A percentile compares a stretch with the other conserved stretches of the same genome.
phyloP scores from a whole-genome alignment of 768 basidiomycete species.

The Termitomyces sp. region DNA sequence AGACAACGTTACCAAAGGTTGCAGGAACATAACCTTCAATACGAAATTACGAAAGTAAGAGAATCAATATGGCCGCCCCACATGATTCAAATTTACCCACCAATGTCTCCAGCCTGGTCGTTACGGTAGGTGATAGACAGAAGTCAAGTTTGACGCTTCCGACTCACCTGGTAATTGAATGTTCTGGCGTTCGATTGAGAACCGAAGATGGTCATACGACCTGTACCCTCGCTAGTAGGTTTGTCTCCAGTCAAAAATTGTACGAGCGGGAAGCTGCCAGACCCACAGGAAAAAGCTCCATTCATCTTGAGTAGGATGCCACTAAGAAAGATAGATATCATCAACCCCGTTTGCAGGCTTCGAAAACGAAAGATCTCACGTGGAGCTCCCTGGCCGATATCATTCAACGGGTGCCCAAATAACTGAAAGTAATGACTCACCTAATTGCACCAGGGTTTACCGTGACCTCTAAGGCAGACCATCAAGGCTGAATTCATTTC shows the following conservation, averaged over 20 bases:
- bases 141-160: background rate
- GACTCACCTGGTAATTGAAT: constrained; percentile 47
- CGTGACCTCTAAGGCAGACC: constrained; percentile 33
- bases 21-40: constrained; percentile 48
- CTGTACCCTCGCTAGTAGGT: constrained; percentile 40
- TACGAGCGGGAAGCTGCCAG: background rate
- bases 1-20: constrained; percentile 34
- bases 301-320: constrained; percentile 67
- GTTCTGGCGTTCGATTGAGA: constrained; percentile 46
- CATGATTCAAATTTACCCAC: constrained; percentile 19
- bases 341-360: background rate
- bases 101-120: constrained; percentile 49
- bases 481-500: background rate
- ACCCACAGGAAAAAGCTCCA: constrained; percentile 56
- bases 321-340: constrained; percentile 37
- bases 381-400: constrained; percentile 46
- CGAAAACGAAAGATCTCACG: constrained; percentile 23
- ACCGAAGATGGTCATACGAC: constrained; percentile 53
- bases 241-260: background rate
- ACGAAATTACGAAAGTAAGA: background rate
- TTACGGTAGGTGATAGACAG: background rate
- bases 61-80: constrained; percentile 1
- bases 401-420: background rate
- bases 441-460: constrained; percentile 53
- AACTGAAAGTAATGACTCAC: constrained; percentile 15